Evolutionary conservation across 1,284 basidiomycete species (phyloP).

Genomic region (Wallemia hederae): DNA sequence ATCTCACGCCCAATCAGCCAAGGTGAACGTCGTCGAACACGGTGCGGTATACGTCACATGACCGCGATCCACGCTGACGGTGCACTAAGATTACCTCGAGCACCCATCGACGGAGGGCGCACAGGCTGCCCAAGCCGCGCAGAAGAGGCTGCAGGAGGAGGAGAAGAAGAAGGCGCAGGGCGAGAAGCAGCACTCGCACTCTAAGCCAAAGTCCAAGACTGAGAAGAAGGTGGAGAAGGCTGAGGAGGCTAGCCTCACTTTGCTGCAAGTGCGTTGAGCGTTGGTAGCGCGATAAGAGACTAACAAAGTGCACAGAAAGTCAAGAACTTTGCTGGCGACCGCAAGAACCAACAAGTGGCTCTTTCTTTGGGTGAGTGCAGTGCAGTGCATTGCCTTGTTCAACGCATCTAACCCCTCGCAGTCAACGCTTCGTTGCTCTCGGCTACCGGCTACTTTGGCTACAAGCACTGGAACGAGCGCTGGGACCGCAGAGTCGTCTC

Average conservation of each 20-base stretch:
- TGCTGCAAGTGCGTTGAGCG: background rate
- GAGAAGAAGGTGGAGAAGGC: constrained; percentile 22
- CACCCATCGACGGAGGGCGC: constrained; percentile 12
- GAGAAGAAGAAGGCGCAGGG: constrained; percentile 7
- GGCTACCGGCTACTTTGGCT: constrained; percentile 34
- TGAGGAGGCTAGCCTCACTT: constrained; percentile 21
- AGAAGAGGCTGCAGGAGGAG: constrained; percentile 1
- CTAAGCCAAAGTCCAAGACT: constrained; percentile 7
- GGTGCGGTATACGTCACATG: background rate
- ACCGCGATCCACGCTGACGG: constrained; percentile 18
- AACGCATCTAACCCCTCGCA: constrained; percentile 11
- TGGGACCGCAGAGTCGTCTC: constrained; percentile 44
- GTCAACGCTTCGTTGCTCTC: constrained; percentile 41
- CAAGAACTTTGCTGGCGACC: background rate
- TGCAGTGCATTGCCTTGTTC: background rate
- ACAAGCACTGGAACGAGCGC: constrained; percentile 32
- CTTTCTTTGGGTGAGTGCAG: background rate
- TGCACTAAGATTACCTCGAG: constrained; percentile 6
- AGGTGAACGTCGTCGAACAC: constrained; percentile 25
- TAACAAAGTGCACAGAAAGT: background rate
- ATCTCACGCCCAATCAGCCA: constrained; percentile 20
- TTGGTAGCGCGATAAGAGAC: background rate
- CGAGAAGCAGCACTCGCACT: constrained; percentile 6
- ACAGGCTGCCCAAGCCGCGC: background rate
- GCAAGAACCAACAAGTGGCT: background rate